Evolutionary conservation across 495 filamentous ascomycete genomes (phyloP).

Genomic region (Neurospora sp.): DNA sequence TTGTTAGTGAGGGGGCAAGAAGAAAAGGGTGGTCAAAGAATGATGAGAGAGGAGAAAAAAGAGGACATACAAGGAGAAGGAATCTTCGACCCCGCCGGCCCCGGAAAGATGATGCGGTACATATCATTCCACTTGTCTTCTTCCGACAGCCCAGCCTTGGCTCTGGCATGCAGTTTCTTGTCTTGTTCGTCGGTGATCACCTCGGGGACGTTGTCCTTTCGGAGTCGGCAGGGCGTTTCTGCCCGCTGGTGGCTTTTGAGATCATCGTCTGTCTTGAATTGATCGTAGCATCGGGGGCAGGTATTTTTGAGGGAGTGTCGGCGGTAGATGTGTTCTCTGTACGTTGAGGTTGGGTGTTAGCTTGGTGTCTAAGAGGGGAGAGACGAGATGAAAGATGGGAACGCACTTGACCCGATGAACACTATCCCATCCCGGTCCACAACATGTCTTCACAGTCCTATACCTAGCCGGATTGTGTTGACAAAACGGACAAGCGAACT

Average conservation of each 20-base stretch:
- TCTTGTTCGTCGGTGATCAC: conserved; percentile 23
- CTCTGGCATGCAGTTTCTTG: conserved; percentile 11
- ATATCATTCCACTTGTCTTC: conserved; percentile 22
- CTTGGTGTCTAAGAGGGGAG: neutral
- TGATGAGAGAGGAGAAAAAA: neutral
- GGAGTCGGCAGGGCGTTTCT: conserved; percentile 22
- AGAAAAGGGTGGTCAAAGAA: too few relatives aligned
- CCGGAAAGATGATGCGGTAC: conserved; percentile 20
- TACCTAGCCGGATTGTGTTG: conserved; percentile 29
- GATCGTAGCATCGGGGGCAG: conserved; percentile 29
- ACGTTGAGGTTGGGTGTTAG: neutral
- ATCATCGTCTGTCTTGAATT: conserved; percentile 26
- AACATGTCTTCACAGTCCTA: conserved; percentile 25
- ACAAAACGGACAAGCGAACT: conserved; percentile 34
- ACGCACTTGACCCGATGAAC: conserved; percentile 37
- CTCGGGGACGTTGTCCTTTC: conserved; percentile 3
- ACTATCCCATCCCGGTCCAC: conserved; percentile 30
- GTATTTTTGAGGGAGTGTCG: conserved; percentile 26
- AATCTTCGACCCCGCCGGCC: neutral
- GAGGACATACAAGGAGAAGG: neutral
- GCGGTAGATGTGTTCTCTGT: conserved; percentile 36
- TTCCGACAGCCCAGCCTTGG: conserved; percentile 11
- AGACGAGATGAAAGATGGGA: neutral
- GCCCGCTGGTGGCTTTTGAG: conserved; percentile 29
- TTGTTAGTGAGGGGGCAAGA: too few relatives aligned